phyloP scores from a whole-genome alignment of 2,329 filamentous ascomycete genomes.

The Hymenoscyphus occultus region DNA sequence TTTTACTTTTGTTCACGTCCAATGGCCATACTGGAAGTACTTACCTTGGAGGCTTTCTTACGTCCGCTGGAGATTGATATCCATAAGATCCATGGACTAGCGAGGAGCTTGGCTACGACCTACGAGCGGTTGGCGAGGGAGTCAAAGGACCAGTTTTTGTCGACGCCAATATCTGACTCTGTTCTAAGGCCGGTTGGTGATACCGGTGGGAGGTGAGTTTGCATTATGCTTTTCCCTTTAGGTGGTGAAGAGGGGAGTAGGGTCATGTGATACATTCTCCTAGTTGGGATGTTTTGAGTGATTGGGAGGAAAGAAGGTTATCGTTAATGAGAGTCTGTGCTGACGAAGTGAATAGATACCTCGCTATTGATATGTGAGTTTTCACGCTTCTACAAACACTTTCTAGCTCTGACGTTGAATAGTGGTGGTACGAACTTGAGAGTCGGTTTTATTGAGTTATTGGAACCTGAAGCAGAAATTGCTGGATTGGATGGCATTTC shows the following conservation, averaged over 20 bases:
- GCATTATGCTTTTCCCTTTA: constrained; percentile 10
- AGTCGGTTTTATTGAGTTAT: constrained; percentile 64
- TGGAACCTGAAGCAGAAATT: constrained; percentile 34
- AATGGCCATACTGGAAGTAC: constrained; percentile 9
- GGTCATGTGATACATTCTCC: constrained; percentile 9
- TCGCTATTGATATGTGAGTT: constrained; percentile 64
- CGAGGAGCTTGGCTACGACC: constrained; percentile 45
- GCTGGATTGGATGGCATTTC: constrained; percentile 6
- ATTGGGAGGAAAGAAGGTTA: not conserved
- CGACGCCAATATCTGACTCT: constrained; percentile 59
- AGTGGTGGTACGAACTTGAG: constrained; percentile 68
- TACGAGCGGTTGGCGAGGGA: constrained; percentile 52
- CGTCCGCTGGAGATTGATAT: constrained; percentile 49
- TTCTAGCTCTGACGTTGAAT: constrained; percentile 34
- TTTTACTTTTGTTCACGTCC: not conserved
- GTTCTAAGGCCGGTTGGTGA: constrained; percentile 49
- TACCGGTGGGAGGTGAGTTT: constrained; percentile 47
- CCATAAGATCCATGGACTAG: constrained; percentile 45
- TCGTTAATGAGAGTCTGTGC: constrained; percentile 10
- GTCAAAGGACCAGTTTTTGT: constrained; percentile 54
- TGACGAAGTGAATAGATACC: constrained; percentile 46
- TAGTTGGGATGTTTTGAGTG: not conserved
- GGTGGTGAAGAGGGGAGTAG: no score
- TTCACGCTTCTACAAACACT: constrained; percentile 4
- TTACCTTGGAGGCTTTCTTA: constrained; percentile 44